Base-by-base conservation (phyloP, 2,329 filamentous ascomycete genomes). In the Cladosporium phlei region DNA sequence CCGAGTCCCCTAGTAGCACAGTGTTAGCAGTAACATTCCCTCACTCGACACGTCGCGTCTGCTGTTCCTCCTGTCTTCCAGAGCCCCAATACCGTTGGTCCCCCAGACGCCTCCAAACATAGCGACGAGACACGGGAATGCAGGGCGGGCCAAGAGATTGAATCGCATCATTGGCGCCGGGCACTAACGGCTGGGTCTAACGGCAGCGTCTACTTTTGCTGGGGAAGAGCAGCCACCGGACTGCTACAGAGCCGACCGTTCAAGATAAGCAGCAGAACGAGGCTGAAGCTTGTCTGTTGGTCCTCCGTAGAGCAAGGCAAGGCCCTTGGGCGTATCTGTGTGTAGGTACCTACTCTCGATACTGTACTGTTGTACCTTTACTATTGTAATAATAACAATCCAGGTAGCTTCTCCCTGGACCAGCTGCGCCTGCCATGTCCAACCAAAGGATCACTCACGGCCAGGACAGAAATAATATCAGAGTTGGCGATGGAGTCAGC, bases 91-190 rank as follows among this genome's bases (percentile, higher is more conserved):
- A 16, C 28, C 22, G 40, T 29, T 37, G 20, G 42, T 45, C 42
- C 32, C 40, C 24, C 32, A 32, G 21, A 28, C 22, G 30, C 22
- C n/a, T n/a, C 42, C 42, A 45, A 45, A 45, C 37, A 39, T 45
- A 45, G 42, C 32, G 42, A 45, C 42, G 42, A 45, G 42, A 45
- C 42, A 45, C 42, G 37, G n/a, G 37, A 39, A 39, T 39, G 37
- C 37, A 39, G 30, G 22, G 42, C 20, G 42, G 42, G 37, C 22
- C 25, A 12, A 28, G 21, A 45, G 32, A 44, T 35, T 34, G 39
- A 43, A 45, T 45, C 42, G 42, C 42, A 45, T 45, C 42, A 45
- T 29, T 45, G 24, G 42, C 32, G 42, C 42, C 24, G 29, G 29
- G 25, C 21, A 22, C 25, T 45, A 35, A 22, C 11, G 28, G 22